Evolutionary conservation across 2,329 filamentous ascomycete species (phyloP), one percentile per base, ranked within the genome.

Genomic region (Huntiella bhutanensis): DNA sequence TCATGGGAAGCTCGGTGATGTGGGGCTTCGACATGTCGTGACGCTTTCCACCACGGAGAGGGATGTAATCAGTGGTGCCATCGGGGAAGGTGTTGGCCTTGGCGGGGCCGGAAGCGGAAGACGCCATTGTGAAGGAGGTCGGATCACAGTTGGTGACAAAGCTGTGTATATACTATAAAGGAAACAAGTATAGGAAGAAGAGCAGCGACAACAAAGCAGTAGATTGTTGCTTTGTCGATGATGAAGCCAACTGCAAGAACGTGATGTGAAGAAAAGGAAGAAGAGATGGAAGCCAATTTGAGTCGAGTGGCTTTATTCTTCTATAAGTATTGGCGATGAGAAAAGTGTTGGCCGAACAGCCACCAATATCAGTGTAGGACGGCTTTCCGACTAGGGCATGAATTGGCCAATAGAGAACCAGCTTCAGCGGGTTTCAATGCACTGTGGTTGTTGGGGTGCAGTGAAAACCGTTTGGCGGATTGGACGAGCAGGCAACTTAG

Each of bases 1-100:
- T 93, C 55, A 92, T 79, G 49, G 82, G 80, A 40, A 75, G 74
- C 53, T 92, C 85, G 53, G 83, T 77, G 63, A 93, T 91, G 64
- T 93, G 85, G 57, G 80, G 73, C 67, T 92, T 93, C 68, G 79
- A 67, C 49, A 60, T 38, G 50, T 77, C 72, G 53, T 64, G 62
- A 58, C 64, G 67, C 46, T 55, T 52, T 28, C 51, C 56, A 15
- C 40, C 15, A 42, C 68, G 67, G 41, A 68, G 60, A 50, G 69
- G 69, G 55, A 69, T 63, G 59, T 71, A 71, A 54, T 74, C 70
- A 51, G 64, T 67, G 43, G 70, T 73, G 60, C 70, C 70, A 55
- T 74, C 70, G 22, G 64, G 60, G 52, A 67, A 63, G 56, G 62
- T 59, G 51, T 62, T 58, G 51, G 64, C 62, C 59, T 64, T 50